A percentile compares a stretch with the other conserved stretches of the same genome.
phyloP scores from a whole-genome alignment of 148 eudicot genomes.

The Chenopodium formosanum region DNA sequence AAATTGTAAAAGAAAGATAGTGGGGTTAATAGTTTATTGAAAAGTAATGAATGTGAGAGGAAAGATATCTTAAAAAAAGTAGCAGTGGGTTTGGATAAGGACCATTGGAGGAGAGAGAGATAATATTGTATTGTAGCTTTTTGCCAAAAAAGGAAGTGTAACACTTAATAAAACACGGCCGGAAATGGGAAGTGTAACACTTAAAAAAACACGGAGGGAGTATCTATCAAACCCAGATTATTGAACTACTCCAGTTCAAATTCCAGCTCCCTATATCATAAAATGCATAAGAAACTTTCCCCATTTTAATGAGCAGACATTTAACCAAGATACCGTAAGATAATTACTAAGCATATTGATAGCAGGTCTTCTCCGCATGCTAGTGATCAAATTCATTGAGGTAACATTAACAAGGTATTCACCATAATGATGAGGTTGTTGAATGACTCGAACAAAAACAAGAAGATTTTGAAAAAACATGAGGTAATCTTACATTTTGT shows the following conservation, averaged over 20 bases:
- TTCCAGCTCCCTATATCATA: background rate
- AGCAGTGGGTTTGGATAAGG: too few relatives aligned
- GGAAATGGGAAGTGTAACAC: too few relatives aligned
- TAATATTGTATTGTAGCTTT: too few relatives aligned
- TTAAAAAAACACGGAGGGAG: too few relatives aligned
- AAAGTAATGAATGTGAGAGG: too few relatives aligned
- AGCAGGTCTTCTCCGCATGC: background rate
- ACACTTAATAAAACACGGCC: too few relatives aligned
- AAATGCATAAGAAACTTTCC: background rate
- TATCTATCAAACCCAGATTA: background rate
- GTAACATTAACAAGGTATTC: background rate
- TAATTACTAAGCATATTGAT: background rate
- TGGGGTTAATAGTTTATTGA: too few relatives aligned
- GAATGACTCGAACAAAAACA: background rate
- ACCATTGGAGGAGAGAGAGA: too few relatives aligned
- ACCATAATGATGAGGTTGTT: background rate
- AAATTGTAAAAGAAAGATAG: too few relatives aligned
- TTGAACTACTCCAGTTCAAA: background rate
- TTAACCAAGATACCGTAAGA: background rate
- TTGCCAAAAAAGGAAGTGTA: too few relatives aligned
- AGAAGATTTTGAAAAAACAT: background rate
- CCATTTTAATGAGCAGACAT: background rate
- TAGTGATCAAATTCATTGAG: background rate
- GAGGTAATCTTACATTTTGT: background rate
- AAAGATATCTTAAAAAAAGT: too few relatives aligned